Conservation (phyloP, 192 early-diverging fungal genomes). For the Obelidium mucronatum region DNA sequence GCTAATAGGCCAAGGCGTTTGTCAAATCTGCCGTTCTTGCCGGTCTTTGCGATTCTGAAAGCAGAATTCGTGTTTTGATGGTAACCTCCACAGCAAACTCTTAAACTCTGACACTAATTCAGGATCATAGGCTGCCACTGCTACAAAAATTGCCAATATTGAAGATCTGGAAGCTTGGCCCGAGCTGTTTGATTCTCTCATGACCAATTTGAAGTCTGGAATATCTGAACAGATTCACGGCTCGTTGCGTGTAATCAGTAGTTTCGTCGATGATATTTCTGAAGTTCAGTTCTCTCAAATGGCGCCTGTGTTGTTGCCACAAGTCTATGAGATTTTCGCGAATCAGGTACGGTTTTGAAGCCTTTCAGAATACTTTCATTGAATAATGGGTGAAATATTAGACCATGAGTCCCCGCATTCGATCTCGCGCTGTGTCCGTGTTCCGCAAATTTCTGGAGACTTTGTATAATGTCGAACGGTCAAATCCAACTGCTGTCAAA, state of each 20-base stretch:
- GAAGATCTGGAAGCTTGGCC: conserved; percentile 97
- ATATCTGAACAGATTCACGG: conserved; percentile 81
- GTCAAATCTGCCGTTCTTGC: conserved; percentile 64
- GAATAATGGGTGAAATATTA: neutral
- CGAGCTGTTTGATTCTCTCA: conserved; percentile 72
- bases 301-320: conserved; percentile 81
- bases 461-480: conserved; percentile 79
- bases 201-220: conserved; percentile 60
- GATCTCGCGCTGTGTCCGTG: conserved; percentile 80
- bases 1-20: conserved; percentile 53
- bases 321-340: conserved; percentile 80
- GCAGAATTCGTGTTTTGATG: conserved; percentile 68
- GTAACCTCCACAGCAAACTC: conserved; percentile 40
- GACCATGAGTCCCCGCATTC: conserved; percentile 32
- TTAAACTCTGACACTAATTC: neutral
- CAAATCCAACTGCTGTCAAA: conserved; percentile 73
- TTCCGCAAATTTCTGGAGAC: conserved; percentile 88
- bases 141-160: conserved; percentile 87
- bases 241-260: conserved; percentile 84
- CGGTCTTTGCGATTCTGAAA: conserved; percentile 66
- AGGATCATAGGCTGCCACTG: conserved; percentile 72
- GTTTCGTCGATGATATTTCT: conserved; percentile 89
- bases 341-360: neutral
- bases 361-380: neutral
- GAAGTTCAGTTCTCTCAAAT: conserved; percentile 86